Conservation (phyloP, 1,284 basidiomycete species). For the Austroboletus novae-zelandiae region DNA sequence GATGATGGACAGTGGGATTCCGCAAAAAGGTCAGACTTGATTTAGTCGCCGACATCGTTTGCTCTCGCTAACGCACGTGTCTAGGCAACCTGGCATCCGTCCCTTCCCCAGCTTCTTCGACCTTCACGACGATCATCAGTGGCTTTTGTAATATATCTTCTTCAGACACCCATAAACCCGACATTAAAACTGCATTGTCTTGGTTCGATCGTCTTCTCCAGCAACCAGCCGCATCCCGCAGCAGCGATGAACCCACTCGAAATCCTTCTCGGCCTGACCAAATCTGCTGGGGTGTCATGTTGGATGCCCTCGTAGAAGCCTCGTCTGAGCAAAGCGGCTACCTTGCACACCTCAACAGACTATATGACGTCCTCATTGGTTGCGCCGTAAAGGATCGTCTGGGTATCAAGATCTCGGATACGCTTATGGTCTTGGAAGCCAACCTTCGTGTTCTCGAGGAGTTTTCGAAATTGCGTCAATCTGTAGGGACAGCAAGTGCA, state of each 20-base stretch:
- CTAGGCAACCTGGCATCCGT: constrained; percentile 37
- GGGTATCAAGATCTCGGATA: constrained; percentile 31
- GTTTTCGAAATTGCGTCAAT: constrained; percentile 12
- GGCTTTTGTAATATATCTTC: constrained; percentile 54
- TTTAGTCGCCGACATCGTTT: not conserved
- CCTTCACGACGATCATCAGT: constrained; percentile 64
- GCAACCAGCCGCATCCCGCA: constrained; percentile 37
- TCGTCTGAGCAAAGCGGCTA: constrained; percentile 34
- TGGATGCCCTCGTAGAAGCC: constrained; percentile 48
- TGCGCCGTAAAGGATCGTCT: constrained; percentile 37
- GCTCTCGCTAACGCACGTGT: not conserved
- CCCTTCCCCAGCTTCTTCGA: constrained; percentile 59
- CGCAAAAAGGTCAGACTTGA: constrained; percentile 20
- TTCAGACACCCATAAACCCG: constrained; percentile 36
- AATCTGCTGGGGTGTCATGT: constrained; percentile 50
- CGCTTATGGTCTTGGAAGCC: constrained; percentile 35
- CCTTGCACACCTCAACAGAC: constrained; percentile 53
- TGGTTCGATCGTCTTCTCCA: constrained; percentile 71
- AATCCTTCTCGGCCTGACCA: constrained; percentile 50
- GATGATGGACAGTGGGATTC: constrained; percentile 57
- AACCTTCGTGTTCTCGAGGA: constrained; percentile 41
- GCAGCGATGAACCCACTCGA: constrained; percentile 40
- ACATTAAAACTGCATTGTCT: constrained; percentile 59
- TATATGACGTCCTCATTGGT: constrained; percentile 43
- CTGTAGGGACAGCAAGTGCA: not conserved